Conservation (phyloP, 2,329 filamentous ascomycete genomes). For the Chaetomium sp. region DNA sequence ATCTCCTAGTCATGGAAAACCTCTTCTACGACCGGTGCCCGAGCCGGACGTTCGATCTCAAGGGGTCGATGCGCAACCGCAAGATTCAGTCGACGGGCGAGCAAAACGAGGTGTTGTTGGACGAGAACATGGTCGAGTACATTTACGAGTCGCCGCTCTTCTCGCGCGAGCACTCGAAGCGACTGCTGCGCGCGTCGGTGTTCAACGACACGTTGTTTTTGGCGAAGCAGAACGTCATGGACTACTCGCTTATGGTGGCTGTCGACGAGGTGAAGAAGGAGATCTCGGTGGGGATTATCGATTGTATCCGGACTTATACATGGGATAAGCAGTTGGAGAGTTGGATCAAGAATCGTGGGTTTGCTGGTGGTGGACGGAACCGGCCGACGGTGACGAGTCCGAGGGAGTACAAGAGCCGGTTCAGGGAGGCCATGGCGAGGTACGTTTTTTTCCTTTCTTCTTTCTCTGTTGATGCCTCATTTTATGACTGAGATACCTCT, state of each 20-base stretch:
- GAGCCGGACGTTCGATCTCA: slow-evolving; percentile 88
- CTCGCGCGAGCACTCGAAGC: slow-evolving; percentile 91
- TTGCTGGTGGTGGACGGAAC: slow-evolving; percentile 68
- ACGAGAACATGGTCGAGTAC: slow-evolving; percentile 99
- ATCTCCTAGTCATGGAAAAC: slow-evolving; percentile 93
- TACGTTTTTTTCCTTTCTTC: slow-evolving; percentile 36
- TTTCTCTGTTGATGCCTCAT: neutral
- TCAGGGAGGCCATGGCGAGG: slow-evolving; percentile 93
- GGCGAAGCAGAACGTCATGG: slow-evolving; percentile 95
- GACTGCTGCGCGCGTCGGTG: slow-evolving; percentile 80
- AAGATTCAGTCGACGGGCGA: slow-evolving; percentile 95
- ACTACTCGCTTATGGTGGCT: slow-evolving; percentile 97
- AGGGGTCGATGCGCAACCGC: slow-evolving; percentile 96
- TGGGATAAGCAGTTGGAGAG: slow-evolving; percentile 99
- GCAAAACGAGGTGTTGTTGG: slow-evolving; percentile 89
- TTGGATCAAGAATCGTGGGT: slow-evolving; percentile 97
- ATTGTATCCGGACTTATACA: slow-evolving; percentile 96
- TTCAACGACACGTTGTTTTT: slow-evolving; percentile 98
- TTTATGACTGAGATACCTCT: neutral
- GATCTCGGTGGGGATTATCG: slow-evolving; percentile 94
- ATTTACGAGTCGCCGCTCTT: slow-evolving; percentile 97
- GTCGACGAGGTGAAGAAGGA: slow-evolving; percentile 88
- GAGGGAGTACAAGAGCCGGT: slow-evolving; percentile 94
- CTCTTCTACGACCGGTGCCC: slow-evolving; percentile 92
- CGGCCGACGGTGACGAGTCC: slow-evolving; percentile 93